phyloP scores from a whole-genome alignment of 208 protist species.

The Acanthamoeba polyphaga region DNA sequence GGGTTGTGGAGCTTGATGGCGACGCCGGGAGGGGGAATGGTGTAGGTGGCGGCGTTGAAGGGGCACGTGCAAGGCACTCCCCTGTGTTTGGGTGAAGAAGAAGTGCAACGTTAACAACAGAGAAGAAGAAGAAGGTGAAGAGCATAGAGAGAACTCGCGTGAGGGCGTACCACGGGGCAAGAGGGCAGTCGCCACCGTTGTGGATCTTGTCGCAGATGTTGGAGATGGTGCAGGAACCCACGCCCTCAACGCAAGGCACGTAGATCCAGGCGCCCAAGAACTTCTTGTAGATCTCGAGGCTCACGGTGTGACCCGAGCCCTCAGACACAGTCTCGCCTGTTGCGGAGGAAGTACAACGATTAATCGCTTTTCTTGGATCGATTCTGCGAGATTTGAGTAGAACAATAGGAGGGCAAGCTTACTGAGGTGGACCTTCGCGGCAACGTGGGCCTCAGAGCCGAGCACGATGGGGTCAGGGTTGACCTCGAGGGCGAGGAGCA shows the following conservation, averaged over 20 bases:
- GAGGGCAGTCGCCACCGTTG: slow-evolving; percentile 10
- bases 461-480: slow-evolving; percentile 72
- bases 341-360: neutral
- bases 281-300: slow-evolving; percentile 75
- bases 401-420: neutral
- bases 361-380: neutral
- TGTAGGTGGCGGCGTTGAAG: slow-evolving; percentile 65
- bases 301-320: neutral
- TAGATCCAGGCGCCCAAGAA: slow-evolving; percentile 72
- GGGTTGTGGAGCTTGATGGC: slow-evolving; percentile 57
- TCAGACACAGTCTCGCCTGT: slow-evolving; percentile 2
- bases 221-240: slow-evolving; percentile 40
- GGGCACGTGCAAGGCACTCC: slow-evolving; percentile 62
- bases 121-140: neutral
- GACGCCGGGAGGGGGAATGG: slow-evolving; percentile 55
- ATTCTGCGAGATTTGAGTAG: neutral
- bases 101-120: neutral
- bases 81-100: neutral
- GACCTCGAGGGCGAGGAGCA: slow-evolving; percentile 1
- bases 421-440: slow-evolving; percentile 17
- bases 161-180: slow-evolving; percentile 23
- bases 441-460: neutral
- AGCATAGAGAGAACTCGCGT: neutral
- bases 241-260: slow-evolving; percentile 27
- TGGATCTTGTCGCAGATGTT: slow-evolving; percentile 53